Evolutionary conservation across 73 alveolate genomes (phyloP).

Genomic region (Tetrahymena malaccensis): DNA sequence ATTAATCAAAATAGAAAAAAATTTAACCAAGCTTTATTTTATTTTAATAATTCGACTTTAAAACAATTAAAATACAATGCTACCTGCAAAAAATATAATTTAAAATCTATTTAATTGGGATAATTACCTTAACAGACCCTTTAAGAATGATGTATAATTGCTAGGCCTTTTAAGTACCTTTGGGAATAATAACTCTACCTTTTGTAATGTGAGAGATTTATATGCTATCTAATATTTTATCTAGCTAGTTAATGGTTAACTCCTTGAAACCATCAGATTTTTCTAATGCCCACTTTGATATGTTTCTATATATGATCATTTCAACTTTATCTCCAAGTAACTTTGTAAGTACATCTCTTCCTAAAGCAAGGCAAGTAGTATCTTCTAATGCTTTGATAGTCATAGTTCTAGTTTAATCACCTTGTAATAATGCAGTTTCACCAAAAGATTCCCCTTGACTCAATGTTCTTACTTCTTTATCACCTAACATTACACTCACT

Average conservation of each 20-base stretch:
- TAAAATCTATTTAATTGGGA: neutral
- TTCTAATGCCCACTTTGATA: conserved; percentile 35
- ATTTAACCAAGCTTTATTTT: too few relatives aligned
- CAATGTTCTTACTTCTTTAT: conserved; percentile 30
- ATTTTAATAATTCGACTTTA: too few relatives aligned
- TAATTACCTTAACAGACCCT: neutral
- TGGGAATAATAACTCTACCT: conserved; percentile 1
- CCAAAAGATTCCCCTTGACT: conserved; percentile 50
- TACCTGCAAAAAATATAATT: neutral
- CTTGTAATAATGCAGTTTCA: conserved; percentile 41
- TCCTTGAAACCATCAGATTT: conserved; percentile 5
- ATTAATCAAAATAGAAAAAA: too few relatives aligned
- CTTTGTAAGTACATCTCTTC: conserved; percentile 35
- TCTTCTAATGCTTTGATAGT: conserved; percentile 49
- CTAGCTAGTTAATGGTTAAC: conserved; percentile 19
- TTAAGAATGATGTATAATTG: conserved; percentile 13
- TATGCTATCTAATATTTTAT: conserved; percentile 2
- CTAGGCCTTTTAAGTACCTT: neutral
- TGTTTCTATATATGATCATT: conserved; percentile 19
- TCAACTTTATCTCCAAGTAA: conserved; percentile 35
- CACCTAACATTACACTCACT: conserved; percentile 38
- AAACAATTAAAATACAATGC: neutral
- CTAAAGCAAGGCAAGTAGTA: conserved; percentile 36
- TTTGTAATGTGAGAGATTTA: conserved; percentile 3
- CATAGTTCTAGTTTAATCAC: conserved; percentile 28